These are phyloP conservation scores for Mentha longifolia DNA, from an alignment of 257 asterid species.

Conservation along the genomic window DNA sequence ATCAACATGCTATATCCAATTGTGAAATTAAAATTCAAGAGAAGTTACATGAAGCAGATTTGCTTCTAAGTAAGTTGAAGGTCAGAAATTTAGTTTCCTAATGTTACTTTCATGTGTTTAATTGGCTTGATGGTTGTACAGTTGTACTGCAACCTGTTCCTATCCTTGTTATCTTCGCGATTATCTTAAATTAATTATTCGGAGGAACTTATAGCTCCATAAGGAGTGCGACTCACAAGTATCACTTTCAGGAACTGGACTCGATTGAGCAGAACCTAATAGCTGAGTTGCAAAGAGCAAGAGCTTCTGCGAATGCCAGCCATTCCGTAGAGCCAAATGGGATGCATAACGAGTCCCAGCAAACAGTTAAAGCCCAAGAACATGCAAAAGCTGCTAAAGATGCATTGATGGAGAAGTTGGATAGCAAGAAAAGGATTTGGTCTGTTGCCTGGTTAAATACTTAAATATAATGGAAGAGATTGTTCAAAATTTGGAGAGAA, in stretches of 20 bases:
- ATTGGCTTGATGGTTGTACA: constrained; percentile 10
- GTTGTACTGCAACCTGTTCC: constrained; percentile 9
- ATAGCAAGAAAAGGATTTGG: constrained; percentile 78
- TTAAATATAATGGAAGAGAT: constrained; percentile 58
- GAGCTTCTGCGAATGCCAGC: constrained; percentile 35
- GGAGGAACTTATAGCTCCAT: constrained; percentile 13
- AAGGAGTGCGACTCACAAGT: constrained; percentile 17
- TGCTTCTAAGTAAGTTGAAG: constrained; percentile 71
- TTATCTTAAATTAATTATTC: background rate
- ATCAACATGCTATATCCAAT: constrained; percentile 63
- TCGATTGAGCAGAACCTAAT: constrained; percentile 59
- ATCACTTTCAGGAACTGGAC: constrained; percentile 62
- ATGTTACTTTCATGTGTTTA: background rate
- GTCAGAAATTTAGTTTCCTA: constrained; percentile 49
- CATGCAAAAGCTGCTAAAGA: constrained; percentile 54
- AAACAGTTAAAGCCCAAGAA: constrained; percentile 43
- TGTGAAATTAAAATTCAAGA: constrained; percentile 75
- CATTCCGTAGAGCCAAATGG: constrained; percentile 46
- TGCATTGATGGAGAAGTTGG: constrained; percentile 60
- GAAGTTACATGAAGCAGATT: constrained; percentile 71
- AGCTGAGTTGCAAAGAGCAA: constrained; percentile 57
- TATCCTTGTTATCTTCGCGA: constrained; percentile 3
- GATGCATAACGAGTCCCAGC: constrained; percentile 40
- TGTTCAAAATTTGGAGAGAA: constrained; percentile 67
- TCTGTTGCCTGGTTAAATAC: constrained; percentile 41